Percentiles rank a stretch among this genome's conserved stretches.
phyloP scores from a whole-genome alignment of 179 eudicot genomes.

The Amaranthus tricolor region DNA sequence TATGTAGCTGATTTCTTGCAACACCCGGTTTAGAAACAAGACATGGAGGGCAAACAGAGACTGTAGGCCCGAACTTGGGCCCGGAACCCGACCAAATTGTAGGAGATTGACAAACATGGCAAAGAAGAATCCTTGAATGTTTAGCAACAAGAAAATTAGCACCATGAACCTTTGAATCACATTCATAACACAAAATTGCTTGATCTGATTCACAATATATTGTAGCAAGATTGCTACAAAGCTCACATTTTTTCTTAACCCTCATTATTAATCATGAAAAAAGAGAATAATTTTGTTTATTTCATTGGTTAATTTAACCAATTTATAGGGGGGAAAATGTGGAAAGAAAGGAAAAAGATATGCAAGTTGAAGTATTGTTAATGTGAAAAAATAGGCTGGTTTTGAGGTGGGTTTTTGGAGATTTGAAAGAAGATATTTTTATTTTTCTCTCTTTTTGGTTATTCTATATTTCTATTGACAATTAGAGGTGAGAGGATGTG shows the following conservation, averaged over 20 bases:
- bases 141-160: constrained; percentile 62
- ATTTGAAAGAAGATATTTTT: constrained; percentile 17
- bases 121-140: constrained; percentile 45
- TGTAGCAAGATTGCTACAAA: constrained; percentile 43
- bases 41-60: constrained; percentile 38
- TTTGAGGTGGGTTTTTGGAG: constrained; percentile 19
- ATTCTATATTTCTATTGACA: constrained; percentile 26
- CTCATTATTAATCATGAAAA: constrained; percentile 23
- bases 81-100: constrained; percentile 59
- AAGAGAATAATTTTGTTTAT: not conserved
- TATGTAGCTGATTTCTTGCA: not conserved
- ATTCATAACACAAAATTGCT: constrained; percentile 51
- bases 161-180: constrained; percentile 57
- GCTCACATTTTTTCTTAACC: constrained; percentile 40
- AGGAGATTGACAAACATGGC: constrained; percentile 51
- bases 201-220: constrained; percentile 55
- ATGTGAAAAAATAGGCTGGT: constrained; percentile 14
- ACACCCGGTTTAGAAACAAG: not conserved
- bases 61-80: constrained; percentile 39
- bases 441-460: not conserved
- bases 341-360: not conserved
- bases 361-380: constrained; percentile 23
- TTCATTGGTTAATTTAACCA: not conserved
- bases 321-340: not conserved
- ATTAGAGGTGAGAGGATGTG: constrained; percentile 23